phyloP scores from a whole-genome alignment of 2,329 filamentous ascomycete species.

The Cercospora sesami region DNA sequence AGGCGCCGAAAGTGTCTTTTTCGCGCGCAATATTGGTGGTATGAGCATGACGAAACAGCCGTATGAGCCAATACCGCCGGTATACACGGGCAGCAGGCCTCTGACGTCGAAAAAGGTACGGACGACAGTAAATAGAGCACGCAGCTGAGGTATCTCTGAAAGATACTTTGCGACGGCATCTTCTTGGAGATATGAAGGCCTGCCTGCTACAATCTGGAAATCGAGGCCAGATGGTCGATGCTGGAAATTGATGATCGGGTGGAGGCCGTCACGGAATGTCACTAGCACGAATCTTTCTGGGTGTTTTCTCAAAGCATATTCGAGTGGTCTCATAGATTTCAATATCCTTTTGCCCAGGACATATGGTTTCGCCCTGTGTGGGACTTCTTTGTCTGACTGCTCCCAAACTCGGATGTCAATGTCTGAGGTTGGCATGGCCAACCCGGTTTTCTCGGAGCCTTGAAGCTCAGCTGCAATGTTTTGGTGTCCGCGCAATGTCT shows the following conservation, averaged over 20 bases:
- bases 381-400: conserved; percentile 30
- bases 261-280: conserved; percentile 34
- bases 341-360: conserved; percentile 3
- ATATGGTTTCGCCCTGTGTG: not conserved
- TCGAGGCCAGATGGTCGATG: conserved; percentile 53
- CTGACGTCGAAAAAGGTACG: conserved; percentile 55
- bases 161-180: conserved; percentile 51
- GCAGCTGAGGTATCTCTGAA: conserved; percentile 52
- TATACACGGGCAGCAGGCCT: conserved; percentile 50
- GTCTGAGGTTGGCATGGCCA: conserved; percentile 56
- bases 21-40: conserved; percentile 45
- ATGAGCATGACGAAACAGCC: conserved; percentile 59
- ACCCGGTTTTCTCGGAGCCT: conserved; percentile 56
- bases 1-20: conserved; percentile 1
- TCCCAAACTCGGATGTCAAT: conserved; percentile 52
- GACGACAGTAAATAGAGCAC: conserved; percentile 51
- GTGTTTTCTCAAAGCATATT: conserved; percentile 12
- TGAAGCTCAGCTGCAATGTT: conserved; percentile 43
- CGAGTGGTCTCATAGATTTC: conserved; percentile 11
- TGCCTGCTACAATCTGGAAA: conserved; percentile 54
- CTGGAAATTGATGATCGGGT: conserved; percentile 45
- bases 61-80: conserved; percentile 56
- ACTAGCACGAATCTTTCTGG: conserved; percentile 1
- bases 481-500: conserved; percentile 25
- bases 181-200: conserved; percentile 44